Base-by-base conservation (phyloP, 2,329 filamentous ascomycete genomes). In the Verticillium klebahnii region DNA sequence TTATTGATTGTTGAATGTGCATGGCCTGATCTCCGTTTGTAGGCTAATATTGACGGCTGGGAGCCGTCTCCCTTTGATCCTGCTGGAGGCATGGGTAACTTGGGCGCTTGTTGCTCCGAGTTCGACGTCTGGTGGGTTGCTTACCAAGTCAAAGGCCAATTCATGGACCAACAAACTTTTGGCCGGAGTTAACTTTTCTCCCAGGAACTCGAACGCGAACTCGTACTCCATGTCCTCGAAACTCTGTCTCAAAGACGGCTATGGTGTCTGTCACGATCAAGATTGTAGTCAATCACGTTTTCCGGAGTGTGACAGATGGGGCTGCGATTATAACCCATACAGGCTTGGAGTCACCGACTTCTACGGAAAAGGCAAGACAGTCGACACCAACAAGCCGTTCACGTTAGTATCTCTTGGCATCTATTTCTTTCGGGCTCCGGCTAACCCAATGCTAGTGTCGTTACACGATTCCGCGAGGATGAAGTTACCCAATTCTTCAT, bases 301-400 rank as follows among this genome's bases (percentile, higher is more conserved):
- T 77, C 63, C 81, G 83, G 64, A 85, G 36, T 89, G 87, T 73
- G 87, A 89, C 72, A 82, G 83, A 62, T 83, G 86, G 65, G 86
- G 87, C 29, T 89, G 87, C 69, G 86, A 88, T 68, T 88, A 84
- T 78, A 87, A 88, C 78, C 75, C 81, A 23, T 89, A 83, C 81
- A 84, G 86, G 67, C 80, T 85, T 76, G 86, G 85, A 40, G 81
- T 83, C 70, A 77, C 75, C 39, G 74, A 76, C 70, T 89, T 88
- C 76, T 89, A 83, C 72, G 86, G 85, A 34, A 74, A 78, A 0
- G 82, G 80, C 61, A 77, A 77, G 71, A 85, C 75, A 11, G 78
- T 89, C 63, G 81, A 88, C 71, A 86, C 85, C 55, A 80, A 70
- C 59, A 77, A 78, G 66, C 80, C 80, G 62, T 78, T 88, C 68